phyloP scores from a whole-genome alignment of 1,284 basidiomycete genomes.

The Tilletiaria anomala region DNA sequence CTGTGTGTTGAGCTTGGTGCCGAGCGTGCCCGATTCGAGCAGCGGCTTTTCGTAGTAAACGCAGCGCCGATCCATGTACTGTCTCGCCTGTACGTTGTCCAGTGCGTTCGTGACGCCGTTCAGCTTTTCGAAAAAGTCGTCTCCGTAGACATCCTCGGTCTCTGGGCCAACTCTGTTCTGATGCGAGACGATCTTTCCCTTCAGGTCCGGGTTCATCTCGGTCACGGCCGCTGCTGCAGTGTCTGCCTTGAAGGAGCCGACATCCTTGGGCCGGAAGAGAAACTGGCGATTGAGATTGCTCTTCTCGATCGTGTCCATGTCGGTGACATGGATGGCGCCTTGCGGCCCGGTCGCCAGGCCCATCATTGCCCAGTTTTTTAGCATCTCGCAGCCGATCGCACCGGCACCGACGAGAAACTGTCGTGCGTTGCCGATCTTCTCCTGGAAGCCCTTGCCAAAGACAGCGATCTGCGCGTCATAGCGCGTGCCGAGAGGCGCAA shows the following conservation, averaged over 20 bases:
- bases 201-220: constrained; percentile 90
- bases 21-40: constrained; percentile 91
- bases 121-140: constrained; percentile 70
- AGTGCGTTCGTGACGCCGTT: constrained; percentile 99
- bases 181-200: constrained; percentile 71
- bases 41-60: constrained; percentile 94
- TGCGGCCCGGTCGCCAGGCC: constrained; percentile 70
- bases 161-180: constrained; percentile 83
- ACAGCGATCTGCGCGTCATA: constrained; percentile 95
- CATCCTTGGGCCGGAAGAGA: constrained; percentile 89
- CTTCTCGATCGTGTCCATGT: constrained; percentile 98
- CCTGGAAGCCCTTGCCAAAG: constrained; percentile 82
- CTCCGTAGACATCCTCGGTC: constrained; percentile 87
- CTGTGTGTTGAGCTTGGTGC: constrained; percentile 96
- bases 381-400: constrained; percentile 98
- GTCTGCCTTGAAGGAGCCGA: constrained; percentile 96
- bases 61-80: constrained; percentile 98
- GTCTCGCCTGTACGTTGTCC: constrained; percentile 87
- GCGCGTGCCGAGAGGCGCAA: constrained; percentile 63
- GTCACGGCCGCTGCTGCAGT: constrained; percentile 80
- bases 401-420: constrained; percentile 97
- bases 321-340: constrained; percentile 83
- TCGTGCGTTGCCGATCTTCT: constrained; percentile 74
- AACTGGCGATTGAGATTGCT: constrained; percentile 97
- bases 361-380: constrained; percentile 99